Base-by-base conservation (phyloP, 2,329 filamentous ascomycete species). In the Leptographium galeiforme region DNA sequence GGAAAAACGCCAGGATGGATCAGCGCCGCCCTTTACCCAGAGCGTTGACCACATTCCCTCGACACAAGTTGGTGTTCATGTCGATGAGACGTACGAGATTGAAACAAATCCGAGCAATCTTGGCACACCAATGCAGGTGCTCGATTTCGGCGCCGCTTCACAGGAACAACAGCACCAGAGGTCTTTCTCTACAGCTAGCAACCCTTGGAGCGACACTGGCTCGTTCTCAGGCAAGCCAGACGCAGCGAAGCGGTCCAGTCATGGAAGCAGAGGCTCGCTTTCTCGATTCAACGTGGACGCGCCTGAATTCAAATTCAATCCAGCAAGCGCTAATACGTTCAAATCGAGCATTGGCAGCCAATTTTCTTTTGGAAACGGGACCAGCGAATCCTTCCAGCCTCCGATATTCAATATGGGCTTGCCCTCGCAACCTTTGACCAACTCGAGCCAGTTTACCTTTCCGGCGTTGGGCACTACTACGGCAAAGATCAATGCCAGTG, bases 251-350 rank as follows among this genome's bases (percentile, higher is more conserved):
- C 70, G 68, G 16, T 69, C 73, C 12, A 78, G 77, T 58, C 85
- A 89, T 62, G 76, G 73, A 18, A 84, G 82, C 63, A 87, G 85
- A 61, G 73, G 82, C 4, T 90, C 81, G 0, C 67, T 83, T 45
- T 88, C 89, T 1, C 90, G 84, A 60, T 77, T 97, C 60, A 97
- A 97, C 61, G 89, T 94, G 34, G 81, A 85, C 57, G 91, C 91
- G 0, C 86, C 89, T 48, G 88, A 93, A 63, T 96, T 96, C 73
- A 88, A 84, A 61, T 91, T 91, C 67, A 79, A 80, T 57, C 78
- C 77, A 4, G 65, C 68, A 3, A 76, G 66, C 61, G 68, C 61
- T 70, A 73, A 40, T 72, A 75, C 38, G 65, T 81, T 80, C 60
- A 72, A 73, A 40, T 73, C 77, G 18, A 67, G 68, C 33, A 32